Conservation (phyloP, 2,329 filamentous ascomycete genomes). For the Sclerotinia glacialis region DNA sequence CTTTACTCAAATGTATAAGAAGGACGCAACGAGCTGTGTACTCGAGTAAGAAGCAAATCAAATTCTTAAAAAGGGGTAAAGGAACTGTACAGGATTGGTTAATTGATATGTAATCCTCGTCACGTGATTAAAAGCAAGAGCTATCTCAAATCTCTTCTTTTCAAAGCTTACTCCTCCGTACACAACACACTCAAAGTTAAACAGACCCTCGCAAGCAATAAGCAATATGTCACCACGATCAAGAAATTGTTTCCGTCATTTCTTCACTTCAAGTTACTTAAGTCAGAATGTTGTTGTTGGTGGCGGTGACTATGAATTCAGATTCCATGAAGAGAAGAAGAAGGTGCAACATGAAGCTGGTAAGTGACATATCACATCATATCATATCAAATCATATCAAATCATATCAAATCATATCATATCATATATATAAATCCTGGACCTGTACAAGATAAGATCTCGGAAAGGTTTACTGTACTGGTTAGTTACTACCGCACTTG, state of each 20-base stretch:
- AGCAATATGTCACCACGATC: conserved; percentile 1
- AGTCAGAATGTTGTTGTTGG: neutral
- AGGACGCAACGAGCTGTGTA: too few species aligned
- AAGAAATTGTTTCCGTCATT: conserved; percentile 5
- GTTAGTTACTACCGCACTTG: neutral
- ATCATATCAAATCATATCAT: too few species aligned
- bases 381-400: neutral
- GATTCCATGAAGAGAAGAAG: neutral
- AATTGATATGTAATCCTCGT: too few species aligned
- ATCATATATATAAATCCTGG: neutral
- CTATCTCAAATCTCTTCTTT: neutral
- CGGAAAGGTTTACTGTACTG: neutral
- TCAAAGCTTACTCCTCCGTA: neutral
- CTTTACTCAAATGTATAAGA: too few species aligned
- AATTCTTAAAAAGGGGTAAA: too few species aligned
- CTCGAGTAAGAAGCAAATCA: too few species aligned
- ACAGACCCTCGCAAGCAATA: neutral
- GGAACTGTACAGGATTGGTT: too few species aligned
- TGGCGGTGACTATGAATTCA: neutral
- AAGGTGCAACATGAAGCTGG: neutral
- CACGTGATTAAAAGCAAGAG: neutral
- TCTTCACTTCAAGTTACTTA: conserved; percentile 1
- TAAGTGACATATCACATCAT: neutral
- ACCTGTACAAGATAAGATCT: neutral
- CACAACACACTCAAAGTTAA: neutral